These are phyloP conservation scores for Aspergillus sp. DNA, from an alignment of 2,329 filamentous ascomycete genomes.

Conservation along the genomic window DNA sequence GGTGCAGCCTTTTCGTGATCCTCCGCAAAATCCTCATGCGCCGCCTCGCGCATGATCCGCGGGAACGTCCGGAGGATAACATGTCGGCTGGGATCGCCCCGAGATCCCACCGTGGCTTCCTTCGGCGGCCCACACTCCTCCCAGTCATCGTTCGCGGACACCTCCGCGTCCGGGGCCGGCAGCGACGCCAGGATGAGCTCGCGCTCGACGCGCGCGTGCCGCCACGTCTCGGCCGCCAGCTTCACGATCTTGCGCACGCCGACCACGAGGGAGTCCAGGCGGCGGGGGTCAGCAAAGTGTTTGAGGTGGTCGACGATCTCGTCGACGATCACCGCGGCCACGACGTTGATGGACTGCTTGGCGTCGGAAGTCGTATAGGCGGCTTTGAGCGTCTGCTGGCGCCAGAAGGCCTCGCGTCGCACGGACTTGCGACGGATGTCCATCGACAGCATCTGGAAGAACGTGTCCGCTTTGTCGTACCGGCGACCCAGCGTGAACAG, in stretches of 20 bases:
- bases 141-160: conserved; percentile 37
- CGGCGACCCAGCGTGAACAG: conserved; percentile 55
- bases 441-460: conserved; percentile 55
- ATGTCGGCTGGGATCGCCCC: conserved; percentile 33
- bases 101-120: conserved; percentile 13
- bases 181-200: conserved; percentile 55
- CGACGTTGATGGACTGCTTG: conserved; percentile 56
- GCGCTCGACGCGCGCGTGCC: conserved; percentile 56
- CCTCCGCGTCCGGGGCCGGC: conserved; percentile 40
- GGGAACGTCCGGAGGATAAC: conserved; percentile 54
- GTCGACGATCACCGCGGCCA: conserved; percentile 55
- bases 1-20: conserved; percentile 44
- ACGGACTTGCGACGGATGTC: conserved; percentile 58
- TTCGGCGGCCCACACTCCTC: conserved; percentile 32
- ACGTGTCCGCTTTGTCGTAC: conserved; percentile 56
- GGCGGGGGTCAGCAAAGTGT: conserved; percentile 52
- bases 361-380: conserved; percentile 57
- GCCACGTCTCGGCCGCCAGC: conserved; percentile 58
- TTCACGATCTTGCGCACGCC: conserved; percentile 57
- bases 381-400: conserved; percentile 57
- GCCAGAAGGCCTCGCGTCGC: conserved; percentile 57
- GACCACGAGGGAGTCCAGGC: conserved; percentile 51
- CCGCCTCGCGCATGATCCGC: conserved; percentile 52
- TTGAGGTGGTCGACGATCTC: conserved; percentile 57
- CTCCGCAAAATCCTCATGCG: conserved; percentile 48